A percentile compares a stretch with the other conserved stretches of the same genome.
These are phyloP conservation scores for Metarhizium anisopliae DNA, from an alignment of 2,329 filamentous ascomycete species.

Conservation along the genomic window DNA sequence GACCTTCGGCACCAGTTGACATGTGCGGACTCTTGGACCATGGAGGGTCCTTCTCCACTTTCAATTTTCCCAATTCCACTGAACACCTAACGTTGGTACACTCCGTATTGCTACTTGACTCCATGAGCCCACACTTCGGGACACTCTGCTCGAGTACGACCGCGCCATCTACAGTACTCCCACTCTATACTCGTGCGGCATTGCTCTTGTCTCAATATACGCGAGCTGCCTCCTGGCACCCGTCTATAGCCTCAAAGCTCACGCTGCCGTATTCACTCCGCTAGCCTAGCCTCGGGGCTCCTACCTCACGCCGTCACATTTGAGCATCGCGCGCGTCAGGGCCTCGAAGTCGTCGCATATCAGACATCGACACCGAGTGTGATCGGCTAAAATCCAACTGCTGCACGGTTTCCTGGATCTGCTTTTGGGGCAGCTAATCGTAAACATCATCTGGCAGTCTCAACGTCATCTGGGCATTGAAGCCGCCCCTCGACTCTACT, in stretches of 20 bases:
- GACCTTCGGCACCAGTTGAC: background rate
- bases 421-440: background rate
- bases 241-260: background rate
- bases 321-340: background rate
- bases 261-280: background rate
- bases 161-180: too few species aligned
- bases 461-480: background rate
- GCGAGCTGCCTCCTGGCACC: background rate
- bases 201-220: background rate
- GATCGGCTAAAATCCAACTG: background rate
- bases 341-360: background rate
- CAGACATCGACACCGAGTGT: background rate
- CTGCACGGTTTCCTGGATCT: background rate
- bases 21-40: background rate
- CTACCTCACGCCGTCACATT: background rate
- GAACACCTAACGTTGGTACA: background rate
- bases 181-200: background rate
- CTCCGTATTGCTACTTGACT: too few species aligned
- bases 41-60: background rate
- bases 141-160: background rate
- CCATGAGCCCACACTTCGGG: background rate
- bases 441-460: background rate
- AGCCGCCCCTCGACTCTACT: background rate
- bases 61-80: background rate
- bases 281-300: background rate